phyloP scores from a whole-genome alignment of 2,329 filamentous ascomycete genomes.

The Pyricularia sp. region DNA sequence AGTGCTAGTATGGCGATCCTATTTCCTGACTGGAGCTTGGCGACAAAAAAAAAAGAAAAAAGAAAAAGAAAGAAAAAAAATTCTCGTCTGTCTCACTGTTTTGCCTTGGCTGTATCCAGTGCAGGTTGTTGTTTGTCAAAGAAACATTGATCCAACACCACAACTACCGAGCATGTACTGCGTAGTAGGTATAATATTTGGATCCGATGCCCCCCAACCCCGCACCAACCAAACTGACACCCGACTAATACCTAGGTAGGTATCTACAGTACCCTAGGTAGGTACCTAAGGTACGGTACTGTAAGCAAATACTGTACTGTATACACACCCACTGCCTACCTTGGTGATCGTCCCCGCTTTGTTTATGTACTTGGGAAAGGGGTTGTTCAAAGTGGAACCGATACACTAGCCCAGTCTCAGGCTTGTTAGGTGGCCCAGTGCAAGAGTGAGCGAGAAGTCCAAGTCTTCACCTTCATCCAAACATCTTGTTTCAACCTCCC shows the following conservation, averaged over 20 bases:
- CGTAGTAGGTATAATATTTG: too few relatives aligned
- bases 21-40: background rate
- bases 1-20: background rate
- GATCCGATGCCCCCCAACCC: background rate
- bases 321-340: too few relatives aligned
- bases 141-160: background rate
- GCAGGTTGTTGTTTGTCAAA: too few relatives aligned
- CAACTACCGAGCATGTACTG: background rate
- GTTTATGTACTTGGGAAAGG: background rate
- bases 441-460: background rate
- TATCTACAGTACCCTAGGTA: too few relatives aligned
- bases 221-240: background rate
- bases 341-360: background rate
- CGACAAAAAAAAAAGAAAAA: background rate
- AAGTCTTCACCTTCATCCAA: background rate
- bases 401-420: background rate
- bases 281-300: background rate
- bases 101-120: background rate
- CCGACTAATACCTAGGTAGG: background rate
- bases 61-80: background rate
- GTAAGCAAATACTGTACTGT: too few relatives aligned
- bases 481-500: background rate
- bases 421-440: background rate
- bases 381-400: background rate
- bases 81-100: background rate